Percentiles rank a stretch among this genome's conserved stretches.
These are phyloP conservation scores for Amaranthus cruentus DNA, from an alignment of 148 eudicot species.

Conservation along the genomic window DNA sequence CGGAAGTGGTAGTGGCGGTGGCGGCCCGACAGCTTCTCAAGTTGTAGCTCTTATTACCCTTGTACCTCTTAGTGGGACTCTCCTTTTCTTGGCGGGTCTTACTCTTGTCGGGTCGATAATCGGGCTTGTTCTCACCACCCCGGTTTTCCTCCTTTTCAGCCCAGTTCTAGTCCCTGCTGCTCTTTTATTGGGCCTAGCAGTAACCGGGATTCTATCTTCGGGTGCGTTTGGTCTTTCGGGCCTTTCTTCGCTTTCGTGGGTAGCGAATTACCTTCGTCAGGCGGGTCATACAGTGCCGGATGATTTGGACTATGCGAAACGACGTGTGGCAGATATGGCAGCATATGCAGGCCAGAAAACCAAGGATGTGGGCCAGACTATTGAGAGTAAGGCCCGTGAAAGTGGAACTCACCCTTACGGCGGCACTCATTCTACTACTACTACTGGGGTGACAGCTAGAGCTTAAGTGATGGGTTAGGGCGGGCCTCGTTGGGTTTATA, in stretches of 20 bases:
- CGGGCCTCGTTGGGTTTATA: slow-evolving; percentile 9
- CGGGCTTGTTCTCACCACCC: slow-evolving; percentile 48
- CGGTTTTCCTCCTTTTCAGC: slow-evolving; percentile 66
- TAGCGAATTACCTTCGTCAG: slow-evolving; percentile 36
- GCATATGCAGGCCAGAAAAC: slow-evolving; percentile 66
- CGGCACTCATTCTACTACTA: neutral
- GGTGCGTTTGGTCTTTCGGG: slow-evolving; percentile 80
- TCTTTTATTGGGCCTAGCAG: slow-evolving; percentile 28
- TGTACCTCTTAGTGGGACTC: slow-evolving; percentile 48
- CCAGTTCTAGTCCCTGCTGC: slow-evolving; percentile 73
- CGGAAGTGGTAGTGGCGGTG: neutral
- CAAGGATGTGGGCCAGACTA: slow-evolving; percentile 65
- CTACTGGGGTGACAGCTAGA: slow-evolving; percentile 14
- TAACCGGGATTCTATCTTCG: slow-evolving; percentile 47
- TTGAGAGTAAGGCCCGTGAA: slow-evolving; percentile 65
- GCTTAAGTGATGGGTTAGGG: neutral
- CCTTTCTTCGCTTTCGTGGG: slow-evolving; percentile 49
- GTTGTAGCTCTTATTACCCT: slow-evolving; percentile 59
- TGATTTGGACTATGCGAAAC: slow-evolving; percentile 60
- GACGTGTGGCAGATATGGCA: slow-evolving; percentile 52
- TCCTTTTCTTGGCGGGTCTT: slow-evolving; percentile 51
- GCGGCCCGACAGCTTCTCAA: slow-evolving; percentile 56
- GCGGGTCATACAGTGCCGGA: slow-evolving; percentile 43
- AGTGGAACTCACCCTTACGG: slow-evolving; percentile 20
- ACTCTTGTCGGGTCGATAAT: slow-evolving; percentile 41